These are phyloP conservation scores for Cystobasidium onofrii DNA, from an alignment of 768 basidiomycete genomes.

Conservation along the genomic window DNA sequence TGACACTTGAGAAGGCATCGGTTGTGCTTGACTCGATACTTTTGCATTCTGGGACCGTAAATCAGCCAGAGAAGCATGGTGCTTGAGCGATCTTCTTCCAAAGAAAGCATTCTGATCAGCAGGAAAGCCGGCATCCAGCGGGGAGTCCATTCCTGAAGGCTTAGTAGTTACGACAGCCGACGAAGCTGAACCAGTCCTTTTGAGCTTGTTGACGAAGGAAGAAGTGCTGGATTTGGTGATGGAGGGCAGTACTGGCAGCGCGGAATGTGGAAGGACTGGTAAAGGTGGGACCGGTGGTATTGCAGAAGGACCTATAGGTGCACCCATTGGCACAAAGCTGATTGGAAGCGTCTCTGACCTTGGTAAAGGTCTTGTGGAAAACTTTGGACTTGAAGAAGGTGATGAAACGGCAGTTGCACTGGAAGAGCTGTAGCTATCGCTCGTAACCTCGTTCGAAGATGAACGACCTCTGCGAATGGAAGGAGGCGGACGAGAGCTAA, in stretches of 20 bases:
- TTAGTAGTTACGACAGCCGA: neutral
- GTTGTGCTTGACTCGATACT: neutral
- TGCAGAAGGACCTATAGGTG: neutral
- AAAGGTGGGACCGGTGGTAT: neutral
- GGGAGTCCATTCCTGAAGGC: neutral
- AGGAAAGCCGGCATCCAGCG: neutral
- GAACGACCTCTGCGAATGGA: constrained; percentile 1
- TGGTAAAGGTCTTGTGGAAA: neutral
- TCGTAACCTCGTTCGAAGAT: neutral
- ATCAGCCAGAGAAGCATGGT: constrained; percentile 17
- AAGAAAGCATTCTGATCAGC: neutral
- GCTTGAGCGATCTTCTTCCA: constrained; percentile 6
- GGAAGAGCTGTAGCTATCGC: neutral
- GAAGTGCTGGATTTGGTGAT: neutral
- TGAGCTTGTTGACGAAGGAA: neutral
- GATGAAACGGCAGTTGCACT: neutral
- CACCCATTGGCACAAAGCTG: neutral
- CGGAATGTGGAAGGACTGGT: neutral
- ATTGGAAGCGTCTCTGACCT: neutral
- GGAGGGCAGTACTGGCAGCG: neutral
- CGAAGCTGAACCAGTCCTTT: neutral
- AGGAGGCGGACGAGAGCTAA: neutral
- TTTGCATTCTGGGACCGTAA: neutral
- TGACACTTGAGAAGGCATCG: neutral
- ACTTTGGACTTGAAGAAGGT: neutral